Conservation (phyloP, 2,329 filamentous ascomycete genomes). For the Talaromyces islandicus region DNA sequence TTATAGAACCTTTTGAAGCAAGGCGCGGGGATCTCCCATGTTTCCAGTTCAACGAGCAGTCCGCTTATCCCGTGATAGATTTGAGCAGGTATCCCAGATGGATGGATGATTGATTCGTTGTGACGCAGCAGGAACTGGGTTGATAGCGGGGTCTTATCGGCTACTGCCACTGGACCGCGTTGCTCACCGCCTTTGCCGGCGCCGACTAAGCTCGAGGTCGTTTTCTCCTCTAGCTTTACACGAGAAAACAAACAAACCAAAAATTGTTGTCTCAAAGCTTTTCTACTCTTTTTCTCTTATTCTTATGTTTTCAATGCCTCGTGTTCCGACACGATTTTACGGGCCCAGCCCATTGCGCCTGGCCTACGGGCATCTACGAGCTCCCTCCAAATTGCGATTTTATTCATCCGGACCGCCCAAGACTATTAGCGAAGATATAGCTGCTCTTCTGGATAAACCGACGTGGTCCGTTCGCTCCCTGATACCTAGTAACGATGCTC, state of each 20-base stretch:
- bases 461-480: conserved; percentile 80
- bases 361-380: neutral
- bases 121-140: neutral
- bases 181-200: neutral
- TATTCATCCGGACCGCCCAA: conserved; percentile 8
- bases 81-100: neutral
- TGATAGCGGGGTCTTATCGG: conserved; percentile 1
- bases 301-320: neutral
- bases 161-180: neutral
- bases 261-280: neutral
- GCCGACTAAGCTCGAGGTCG: neutral
- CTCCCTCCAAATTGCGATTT: neutral
- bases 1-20: conserved; percentile 66
- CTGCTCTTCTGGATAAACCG: conserved; percentile 59
- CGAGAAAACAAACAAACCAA: neutral
- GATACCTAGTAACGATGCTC: conserved; percentile 46
- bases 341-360: neutral
- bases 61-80: neutral
- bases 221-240: neutral
- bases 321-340: neutral
- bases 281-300: neutral
- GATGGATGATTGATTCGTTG: neutral
- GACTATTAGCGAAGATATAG: conserved; percentile 20
- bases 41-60: conserved; percentile 15
- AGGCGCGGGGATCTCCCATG: conserved; percentile 72